Base-by-base conservation (phyloP, 805 yeast genomes). In the Kregervanrija fluxuum region DNA sequence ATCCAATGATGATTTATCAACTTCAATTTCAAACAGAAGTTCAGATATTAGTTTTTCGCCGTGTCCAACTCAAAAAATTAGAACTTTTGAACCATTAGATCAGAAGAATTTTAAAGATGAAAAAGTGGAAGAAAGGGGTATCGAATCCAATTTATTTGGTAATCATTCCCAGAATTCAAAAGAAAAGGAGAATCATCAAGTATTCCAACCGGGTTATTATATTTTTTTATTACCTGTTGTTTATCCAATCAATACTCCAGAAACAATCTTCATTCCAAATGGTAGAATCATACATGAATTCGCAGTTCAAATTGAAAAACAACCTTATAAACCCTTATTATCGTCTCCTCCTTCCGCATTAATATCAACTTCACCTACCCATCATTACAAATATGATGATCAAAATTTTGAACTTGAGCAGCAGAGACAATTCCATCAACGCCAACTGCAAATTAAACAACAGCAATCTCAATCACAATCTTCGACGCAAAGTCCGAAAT, bases 151-250 rank as follows among this genome's bases (percentile, higher is more conserved):
- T 39, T 39, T 58, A 28, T 57, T 61, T 35, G 35, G 44, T n/a
- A 38, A 42, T 8, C 42, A 37, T 22, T 14, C 35, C 3, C 22
- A 30, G 13, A 8, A 11, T 2, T n/a, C 11, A 8, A 28, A 38
- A 10, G 35, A 36, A 8, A 28, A 38, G 9, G 35, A 36, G 8
- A 49, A 50, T 13, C 16, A 48, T 5, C 48, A 50, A 16, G 50
- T 55, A 12, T 67, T 64, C 49, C 73, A 73, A 49, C 77, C 90
- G 1, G 95, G 95, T 16, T 75, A 80, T 51, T 85, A 85, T 55
- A 73, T 84, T 2, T 85, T 82, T 54, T 58, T 81, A 14, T 59
- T 84, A 5, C 91, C 93, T 0, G 65, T 80, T 0, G 60, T 77
- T 5, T 72, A 82, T 42, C 83, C 87, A 0, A 69, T 76, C 22